A percentile compares a stretch with the other conserved stretches of the same genome.
These are phyloP conservation scores for Aspergillus calidoustus DNA, from an alignment of 2,329 filamentous ascomycete genomes.

Conservation along the genomic window DNA sequence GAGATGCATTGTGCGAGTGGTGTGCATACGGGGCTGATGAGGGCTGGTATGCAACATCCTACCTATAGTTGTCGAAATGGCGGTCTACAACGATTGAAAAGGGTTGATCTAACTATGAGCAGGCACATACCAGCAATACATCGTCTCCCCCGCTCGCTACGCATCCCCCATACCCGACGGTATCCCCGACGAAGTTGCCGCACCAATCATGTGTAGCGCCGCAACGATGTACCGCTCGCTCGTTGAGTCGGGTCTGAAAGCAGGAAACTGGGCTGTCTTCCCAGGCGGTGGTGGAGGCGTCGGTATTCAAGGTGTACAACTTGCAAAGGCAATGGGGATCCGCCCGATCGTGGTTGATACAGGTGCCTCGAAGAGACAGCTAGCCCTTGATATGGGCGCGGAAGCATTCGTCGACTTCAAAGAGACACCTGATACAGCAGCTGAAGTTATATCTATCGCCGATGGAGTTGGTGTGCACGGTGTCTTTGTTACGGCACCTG, in stretches of 20 bases:
- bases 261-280: constrained; percentile 56
- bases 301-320: constrained; percentile 62
- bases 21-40: constrained; percentile 48
- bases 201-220: constrained; percentile 64
- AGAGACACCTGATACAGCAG: constrained; percentile 39
- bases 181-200: constrained; percentile 59
- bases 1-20: constrained; percentile 52
- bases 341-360: constrained; percentile 61
- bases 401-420: constrained; percentile 63
- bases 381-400: constrained; percentile 56
- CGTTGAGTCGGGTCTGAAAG: constrained; percentile 53
- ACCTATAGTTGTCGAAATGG: too few relatives aligned
- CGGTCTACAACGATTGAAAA: too few relatives aligned
- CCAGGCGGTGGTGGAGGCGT: constrained; percentile 56
- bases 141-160: constrained; percentile 60
- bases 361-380: constrained; percentile 51
- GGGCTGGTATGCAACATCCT: constrained; percentile 40
- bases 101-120: too few relatives aligned
- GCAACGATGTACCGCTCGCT: constrained; percentile 63
- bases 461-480: constrained; percentile 55
- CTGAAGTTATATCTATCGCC: constrained; percentile 52
- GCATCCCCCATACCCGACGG: constrained; percentile 60
- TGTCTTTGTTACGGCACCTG: constrained; percentile 46
- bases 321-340: constrained; percentile 61
- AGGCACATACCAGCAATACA: constrained; percentile 64